Percentiles rank a stretch among this genome's conserved stretches.
phyloP scores from a whole-genome alignment of 768 basidiomycete species.

The Suillus weaverae region DNA sequence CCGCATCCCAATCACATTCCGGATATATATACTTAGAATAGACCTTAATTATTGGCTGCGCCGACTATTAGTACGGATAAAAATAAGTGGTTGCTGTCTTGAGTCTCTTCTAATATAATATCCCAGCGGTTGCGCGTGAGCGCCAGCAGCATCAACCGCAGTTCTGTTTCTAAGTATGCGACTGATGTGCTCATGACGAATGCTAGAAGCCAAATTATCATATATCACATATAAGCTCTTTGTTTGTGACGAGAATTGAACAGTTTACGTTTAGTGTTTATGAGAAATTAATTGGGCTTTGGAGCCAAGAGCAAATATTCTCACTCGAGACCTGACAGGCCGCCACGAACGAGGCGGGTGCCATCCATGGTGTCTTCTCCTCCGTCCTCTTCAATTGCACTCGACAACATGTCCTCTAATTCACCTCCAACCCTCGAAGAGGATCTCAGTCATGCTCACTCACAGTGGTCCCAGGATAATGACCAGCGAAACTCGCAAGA shows the following conservation, averaged over 20 bases:
- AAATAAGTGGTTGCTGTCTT: neutral
- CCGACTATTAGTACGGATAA: neutral
- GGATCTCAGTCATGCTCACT: conserved; percentile 40
- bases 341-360: conserved; percentile 13
- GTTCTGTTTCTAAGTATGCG: neutral
- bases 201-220: neutral
- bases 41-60: conserved; percentile 4
- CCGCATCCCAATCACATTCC: neutral
- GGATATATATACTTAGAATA: conserved; percentile 11
- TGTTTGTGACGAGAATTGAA: neutral
- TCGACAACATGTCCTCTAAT: conserved; percentile 27
- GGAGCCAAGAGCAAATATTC: conserved; percentile 2
- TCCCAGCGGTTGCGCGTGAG: neutral
- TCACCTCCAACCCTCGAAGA: conserved; percentile 40
- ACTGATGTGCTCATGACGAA: too few species aligned
- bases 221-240: too few species aligned
- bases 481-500: conserved; percentile 18
- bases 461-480: conserved; percentile 34
- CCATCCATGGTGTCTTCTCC: neutral
- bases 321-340: neutral
- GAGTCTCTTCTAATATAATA: too few species aligned
- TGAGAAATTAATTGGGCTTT: conserved; percentile 1
- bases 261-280: neutral
- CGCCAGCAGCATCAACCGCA: neutral
- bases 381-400: conserved; percentile 36